Conservation (phyloP, 768 basidiomycete genomes). For the Termitomyces sp. region DNA sequence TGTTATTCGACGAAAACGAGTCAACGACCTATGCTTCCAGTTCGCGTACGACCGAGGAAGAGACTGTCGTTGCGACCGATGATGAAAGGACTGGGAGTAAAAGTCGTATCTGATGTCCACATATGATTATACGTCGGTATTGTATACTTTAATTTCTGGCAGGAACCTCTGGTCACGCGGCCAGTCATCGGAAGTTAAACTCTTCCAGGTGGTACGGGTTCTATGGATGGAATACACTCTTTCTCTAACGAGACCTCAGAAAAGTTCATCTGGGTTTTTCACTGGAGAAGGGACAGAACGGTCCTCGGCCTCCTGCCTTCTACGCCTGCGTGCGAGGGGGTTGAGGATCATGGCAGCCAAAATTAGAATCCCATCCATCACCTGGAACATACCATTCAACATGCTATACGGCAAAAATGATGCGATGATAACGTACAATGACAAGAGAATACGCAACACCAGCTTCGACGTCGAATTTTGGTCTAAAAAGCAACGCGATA, state of each 20-base stretch:
- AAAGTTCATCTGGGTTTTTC: slow-evolving; percentile 7
- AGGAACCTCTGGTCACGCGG: neutral
- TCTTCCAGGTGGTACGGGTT: neutral
- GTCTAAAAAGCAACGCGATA: slow-evolving; percentile 67
- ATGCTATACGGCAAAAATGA: neutral
- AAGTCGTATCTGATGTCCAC: slow-evolving; percentile 13
- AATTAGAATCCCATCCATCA: slow-evolving; percentile 62
- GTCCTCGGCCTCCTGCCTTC: slow-evolving; percentile 21
- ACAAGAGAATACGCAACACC: slow-evolving; percentile 63
- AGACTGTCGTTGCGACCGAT: slow-evolving; percentile 34
- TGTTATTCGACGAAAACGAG: slow-evolving; percentile 66
- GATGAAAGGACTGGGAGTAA: slow-evolving; percentile 29
- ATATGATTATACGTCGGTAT: slow-evolving; percentile 2
- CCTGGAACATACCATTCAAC: slow-evolving; percentile 29
- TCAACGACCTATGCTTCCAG: slow-evolving; percentile 38
- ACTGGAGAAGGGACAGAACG: slow-evolving; percentile 5
- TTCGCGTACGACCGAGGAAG: slow-evolving; percentile 41
- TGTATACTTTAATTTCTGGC: slow-evolving; percentile 16
- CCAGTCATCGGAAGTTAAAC: neutral
- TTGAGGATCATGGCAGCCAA: slow-evolving; percentile 65
- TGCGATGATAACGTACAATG: slow-evolving; percentile 39
- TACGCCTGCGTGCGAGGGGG: slow-evolving; percentile 46
- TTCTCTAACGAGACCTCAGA: neutral
- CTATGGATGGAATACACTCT: neutral
- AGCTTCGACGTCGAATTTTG: slow-evolving; percentile 61